These are phyloP conservation scores for Ceratobasidium sp. DNA, from an alignment of 1,284 basidiomycete genomes.

Conservation along the genomic window DNA sequence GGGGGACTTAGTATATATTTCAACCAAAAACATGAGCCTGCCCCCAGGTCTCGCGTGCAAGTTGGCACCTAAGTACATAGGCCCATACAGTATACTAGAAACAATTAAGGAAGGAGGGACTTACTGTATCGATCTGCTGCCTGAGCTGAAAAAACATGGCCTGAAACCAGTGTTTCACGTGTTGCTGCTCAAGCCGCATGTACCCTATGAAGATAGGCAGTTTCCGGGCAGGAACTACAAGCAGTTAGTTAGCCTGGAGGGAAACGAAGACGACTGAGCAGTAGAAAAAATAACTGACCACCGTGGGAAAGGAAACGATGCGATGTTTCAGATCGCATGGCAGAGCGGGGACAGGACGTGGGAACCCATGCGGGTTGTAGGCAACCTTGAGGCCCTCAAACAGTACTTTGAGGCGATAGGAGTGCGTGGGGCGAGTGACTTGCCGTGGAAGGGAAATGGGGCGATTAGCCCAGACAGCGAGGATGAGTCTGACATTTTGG, in stretches of 20 bases:
- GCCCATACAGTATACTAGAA: slow-evolving; percentile 16
- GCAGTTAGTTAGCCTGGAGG: slow-evolving; percentile 12
- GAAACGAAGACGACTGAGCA: neutral
- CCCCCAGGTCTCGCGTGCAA: slow-evolving; percentile 10
- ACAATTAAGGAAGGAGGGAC: neutral
- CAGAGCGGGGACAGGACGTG: slow-evolving; percentile 4
- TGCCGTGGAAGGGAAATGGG: neutral
- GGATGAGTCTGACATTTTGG: too few relatives aligned
- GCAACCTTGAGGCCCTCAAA: neutral
- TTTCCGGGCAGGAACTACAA: slow-evolving; percentile 37
- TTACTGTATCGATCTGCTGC: slow-evolving; percentile 33
- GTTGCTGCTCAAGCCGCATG: slow-evolving; percentile 33
- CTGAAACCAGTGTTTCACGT: slow-evolving; percentile 41
- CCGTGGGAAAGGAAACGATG: neutral
- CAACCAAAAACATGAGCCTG: slow-evolving; percentile 6
- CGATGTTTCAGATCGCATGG: neutral
- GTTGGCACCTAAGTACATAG: slow-evolving; percentile 41
- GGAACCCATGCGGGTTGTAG: neutral
- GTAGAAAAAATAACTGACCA: neutral
- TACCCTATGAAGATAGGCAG: slow-evolving; percentile 31
- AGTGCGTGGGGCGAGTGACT: neutral
- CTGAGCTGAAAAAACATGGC: slow-evolving; percentile 18
- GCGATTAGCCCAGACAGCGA: neutral
- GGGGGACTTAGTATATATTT: neutral
- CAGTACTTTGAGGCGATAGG: neutral